These are phyloP conservation scores for Euphorbia tirucalli DNA, from an alignment of 345 rosid genomes.

Conservation along the genomic window DNA sequence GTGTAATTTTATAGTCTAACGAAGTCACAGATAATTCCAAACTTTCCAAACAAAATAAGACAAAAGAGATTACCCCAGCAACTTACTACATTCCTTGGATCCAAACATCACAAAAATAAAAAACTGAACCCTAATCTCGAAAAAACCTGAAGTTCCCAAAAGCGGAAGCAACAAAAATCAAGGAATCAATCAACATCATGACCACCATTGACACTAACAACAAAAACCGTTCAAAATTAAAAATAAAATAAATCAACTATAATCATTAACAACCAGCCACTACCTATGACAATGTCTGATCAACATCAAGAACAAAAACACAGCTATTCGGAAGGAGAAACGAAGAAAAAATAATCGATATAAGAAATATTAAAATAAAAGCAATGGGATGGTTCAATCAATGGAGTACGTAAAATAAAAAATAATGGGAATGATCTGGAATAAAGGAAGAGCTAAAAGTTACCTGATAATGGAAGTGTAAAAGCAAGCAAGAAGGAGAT, in stretches of 20 bases:
- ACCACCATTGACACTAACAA: slow-evolving; percentile 16
- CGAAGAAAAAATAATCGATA: not conserved
- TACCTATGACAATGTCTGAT: slow-evolving; percentile 21
- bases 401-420: not conserved
- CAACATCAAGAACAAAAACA: slow-evolving; percentile 8
- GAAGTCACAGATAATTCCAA: not conserved
- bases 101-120: slow-evolving; percentile 12
- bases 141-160: slow-evolving; percentile 12
- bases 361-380: not conserved
- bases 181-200: slow-evolving; percentile 14
- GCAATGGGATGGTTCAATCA: not conserved
- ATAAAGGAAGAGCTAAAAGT: slow-evolving; percentile 1
- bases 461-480: slow-evolving; percentile 30
- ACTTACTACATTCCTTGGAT: slow-evolving; percentile 22
- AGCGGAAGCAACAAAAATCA: slow-evolving; percentile 11
- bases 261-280: not conserved
- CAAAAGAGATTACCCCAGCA: slow-evolving; percentile 16
- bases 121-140: slow-evolving; percentile 22
- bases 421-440: slow-evolving; percentile 15
- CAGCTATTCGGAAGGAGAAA: not conserved
- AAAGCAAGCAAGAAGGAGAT: slow-evolving; percentile 11
- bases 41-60: not conserved
- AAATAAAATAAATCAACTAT: not conserved
- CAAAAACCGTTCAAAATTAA: not conserved
- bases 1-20: not conserved